Base-by-base conservation (phyloP, 2,329 filamentous ascomycete genomes). In the Talaromyces albobiverticillius region DNA sequence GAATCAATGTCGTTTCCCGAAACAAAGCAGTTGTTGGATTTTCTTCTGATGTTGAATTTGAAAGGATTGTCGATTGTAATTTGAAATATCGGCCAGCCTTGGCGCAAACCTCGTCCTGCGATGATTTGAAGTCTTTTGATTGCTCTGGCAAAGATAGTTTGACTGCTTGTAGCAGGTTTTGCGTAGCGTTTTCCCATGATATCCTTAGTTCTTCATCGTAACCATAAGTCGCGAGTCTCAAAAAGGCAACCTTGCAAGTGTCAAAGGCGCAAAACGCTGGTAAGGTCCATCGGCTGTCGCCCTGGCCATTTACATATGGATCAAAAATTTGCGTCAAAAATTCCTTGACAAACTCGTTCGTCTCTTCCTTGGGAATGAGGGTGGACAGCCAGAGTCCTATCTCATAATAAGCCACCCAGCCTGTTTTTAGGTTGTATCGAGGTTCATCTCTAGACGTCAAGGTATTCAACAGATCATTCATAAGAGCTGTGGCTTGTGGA, bases 101-200 rank as follows among this genome's bases (percentile, higher is more conserved):
- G 6, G 84, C 78, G 9, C 83, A 82, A 23, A 95, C 79, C 38
- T 77, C 76, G 48, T 83, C 79, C 66, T 96, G 90, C 0, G 90
- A 95, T 40, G 79, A 78, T 23, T 82, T 79, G 61, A 89, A 89
- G 16, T 90, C 88, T 58, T 87, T 87, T 0, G 90, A 91, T 53
- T 93, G 85, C 65, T 93, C 90, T 1, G 92, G 90, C 4, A 89
- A 79, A 0, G 90, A 95, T 5, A 83, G 82, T 51, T 85, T 85
- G 54, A 96, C 84, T 34, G 82, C 79, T 29, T 83, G 76, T 23
- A 86, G 76, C n/a, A 96, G 72, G 0, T 78, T 68, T 1, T 81
- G 73, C 0, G 83, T 81, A n/a, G 90, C 70, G 1, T 75, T 75
- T 2, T 76, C 68, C 89, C 89, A 94, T 59, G 86, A 76, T 3